Evolutionary conservation across 2,329 filamentous ascomycete genomes (phyloP).

Genomic region (Mycosphaerelloides madeirae): DNA sequence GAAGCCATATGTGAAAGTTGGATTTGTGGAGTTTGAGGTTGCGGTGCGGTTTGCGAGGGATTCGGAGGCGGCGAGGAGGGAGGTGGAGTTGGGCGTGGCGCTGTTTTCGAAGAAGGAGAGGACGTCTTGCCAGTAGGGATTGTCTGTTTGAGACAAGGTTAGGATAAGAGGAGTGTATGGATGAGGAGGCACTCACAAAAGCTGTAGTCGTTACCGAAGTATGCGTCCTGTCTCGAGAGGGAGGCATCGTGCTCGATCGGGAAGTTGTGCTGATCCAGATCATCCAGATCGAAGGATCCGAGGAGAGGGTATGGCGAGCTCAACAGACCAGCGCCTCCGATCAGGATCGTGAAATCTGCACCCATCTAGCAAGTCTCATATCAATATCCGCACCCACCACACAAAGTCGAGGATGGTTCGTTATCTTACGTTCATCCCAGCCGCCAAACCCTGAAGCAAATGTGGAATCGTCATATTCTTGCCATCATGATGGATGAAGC

Average conservation of each 20-base stretch:
- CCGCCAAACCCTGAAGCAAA: constrained; percentile 23
- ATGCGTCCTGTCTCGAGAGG: constrained; percentile 31
- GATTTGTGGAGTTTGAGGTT: constrained; percentile 25
- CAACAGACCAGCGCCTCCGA: constrained; percentile 27
- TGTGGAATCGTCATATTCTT: constrained; percentile 24
- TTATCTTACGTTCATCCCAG: constrained; percentile 16
- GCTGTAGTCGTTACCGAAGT: constrained; percentile 32
- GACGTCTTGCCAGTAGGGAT: constrained; percentile 29
- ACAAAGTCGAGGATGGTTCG: background rate
- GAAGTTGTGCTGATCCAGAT: constrained; percentile 29
- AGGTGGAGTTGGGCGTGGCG: constrained; percentile 8
- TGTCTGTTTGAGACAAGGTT: constrained; percentile 10
- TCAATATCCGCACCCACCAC: background rate
- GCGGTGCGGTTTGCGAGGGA: constrained; percentile 31
- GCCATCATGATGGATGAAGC: constrained; percentile 26
- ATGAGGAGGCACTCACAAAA: constrained; percentile 20
- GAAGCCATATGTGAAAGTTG: constrained; percentile 32
- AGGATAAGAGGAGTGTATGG: no score
- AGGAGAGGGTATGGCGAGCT: constrained; percentile 16
- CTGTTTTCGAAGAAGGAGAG: constrained; percentile 25
- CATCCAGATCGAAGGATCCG: constrained; percentile 25
- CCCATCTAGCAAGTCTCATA: constrained; percentile 22
- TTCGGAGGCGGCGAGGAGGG: constrained; percentile 26
- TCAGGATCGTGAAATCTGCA: constrained; percentile 25
- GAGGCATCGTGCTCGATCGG: constrained; percentile 36